Conservation (phyloP, 768 basidiomycete species). For the Auriculariales sp. region DNA sequence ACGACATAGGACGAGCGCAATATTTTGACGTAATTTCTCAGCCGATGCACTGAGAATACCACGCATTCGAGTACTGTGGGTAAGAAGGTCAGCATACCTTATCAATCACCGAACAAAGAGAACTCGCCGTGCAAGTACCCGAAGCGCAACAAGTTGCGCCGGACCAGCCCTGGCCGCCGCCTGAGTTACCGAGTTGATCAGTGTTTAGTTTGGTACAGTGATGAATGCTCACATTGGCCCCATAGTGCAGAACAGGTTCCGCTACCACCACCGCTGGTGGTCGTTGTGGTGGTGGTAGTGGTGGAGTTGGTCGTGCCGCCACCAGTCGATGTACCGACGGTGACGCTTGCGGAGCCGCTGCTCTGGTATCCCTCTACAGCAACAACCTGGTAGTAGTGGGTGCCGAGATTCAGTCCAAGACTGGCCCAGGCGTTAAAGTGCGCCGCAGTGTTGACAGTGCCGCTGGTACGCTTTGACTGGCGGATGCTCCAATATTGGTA, state of each 20-base stretch:
- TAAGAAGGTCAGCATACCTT: too few relatives aligned
- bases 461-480: slow-evolving; percentile 16
- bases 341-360: slow-evolving; percentile 24
- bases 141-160: slow-evolving; percentile 2
- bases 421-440: slow-evolving; percentile 30
- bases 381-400: slow-evolving; percentile 30
- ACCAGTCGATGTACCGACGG: slow-evolving; percentile 1
- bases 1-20: too few relatives aligned
- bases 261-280: not conserved
- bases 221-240: not conserved
- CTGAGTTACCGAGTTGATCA: not conserved
- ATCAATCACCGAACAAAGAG: too few relatives aligned
- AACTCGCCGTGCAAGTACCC: slow-evolving; percentile 2
- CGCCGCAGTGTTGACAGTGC: slow-evolving; percentile 16
- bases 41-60: slow-evolving; percentile 3
- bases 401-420: slow-evolving; percentile 24
- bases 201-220: not conserved
- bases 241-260: not conserved
- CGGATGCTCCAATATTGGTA: slow-evolving; percentile 33
- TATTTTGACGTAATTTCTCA: too few relatives aligned
- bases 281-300: not conserved
- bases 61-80: too few relatives aligned
- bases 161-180: slow-evolving; percentile 2
- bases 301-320: not conserved
- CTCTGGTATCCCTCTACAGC: slow-evolving; percentile 31